Percentiles rank a stretch among this genome's conserved stretches.
Evolutionary conservation across 495 filamentous ascomycete genomes (phyloP).

Genomic region (Margaritispora aquatica): DNA sequence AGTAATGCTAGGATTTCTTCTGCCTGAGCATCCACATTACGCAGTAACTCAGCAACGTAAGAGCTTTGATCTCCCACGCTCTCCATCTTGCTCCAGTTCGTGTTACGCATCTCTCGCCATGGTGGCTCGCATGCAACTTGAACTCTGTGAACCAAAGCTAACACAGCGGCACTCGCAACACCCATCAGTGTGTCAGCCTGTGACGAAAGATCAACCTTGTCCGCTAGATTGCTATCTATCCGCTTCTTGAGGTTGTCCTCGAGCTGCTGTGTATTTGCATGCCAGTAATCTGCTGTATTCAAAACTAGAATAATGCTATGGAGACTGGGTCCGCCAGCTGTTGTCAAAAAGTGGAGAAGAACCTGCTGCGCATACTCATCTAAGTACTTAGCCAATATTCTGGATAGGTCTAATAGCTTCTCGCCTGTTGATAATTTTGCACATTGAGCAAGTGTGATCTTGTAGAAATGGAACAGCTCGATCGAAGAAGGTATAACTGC

Average conservation of each 20-base stretch:
- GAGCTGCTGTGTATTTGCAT: slow-evolving; percentile 82
- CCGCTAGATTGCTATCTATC: slow-evolving; percentile 69
- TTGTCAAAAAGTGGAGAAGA: slow-evolving; percentile 68
- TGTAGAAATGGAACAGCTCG: slow-evolving; percentile 95
- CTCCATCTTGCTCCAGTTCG: slow-evolving; percentile 91
- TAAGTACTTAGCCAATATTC: slow-evolving; percentile 83
- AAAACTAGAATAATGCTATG: slow-evolving; percentile 80
- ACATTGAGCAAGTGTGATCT: slow-evolving; percentile 84
- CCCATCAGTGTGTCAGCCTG: slow-evolving; percentile 95
- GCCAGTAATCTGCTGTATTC: slow-evolving; percentile 98
- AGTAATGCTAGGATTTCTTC: slow-evolving; percentile 70
- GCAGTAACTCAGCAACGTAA: slow-evolving; percentile 77
- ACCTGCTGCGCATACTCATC: slow-evolving; percentile 96
- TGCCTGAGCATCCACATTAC: slow-evolving; percentile 59
- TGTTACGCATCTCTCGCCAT: slow-evolving; percentile 97
- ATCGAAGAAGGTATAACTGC: slow-evolving; percentile 90
- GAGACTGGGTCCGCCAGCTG: slow-evolving; percentile 53
- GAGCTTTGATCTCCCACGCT: slow-evolving; percentile 92
- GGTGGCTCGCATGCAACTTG: slow-evolving; percentile 75
- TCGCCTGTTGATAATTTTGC: slow-evolving; percentile 89
- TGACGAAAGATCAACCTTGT: slow-evolving; percentile 78
- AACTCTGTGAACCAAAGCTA: slow-evolving; percentile 75
- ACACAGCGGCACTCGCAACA: slow-evolving; percentile 81
- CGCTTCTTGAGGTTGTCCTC: slow-evolving; percentile 91
- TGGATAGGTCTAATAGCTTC: slow-evolving; percentile 78